Evolutionary conservation across 371 early-diverging fungal species (phyloP).

Genomic region (Mortierella sp.): DNA sequence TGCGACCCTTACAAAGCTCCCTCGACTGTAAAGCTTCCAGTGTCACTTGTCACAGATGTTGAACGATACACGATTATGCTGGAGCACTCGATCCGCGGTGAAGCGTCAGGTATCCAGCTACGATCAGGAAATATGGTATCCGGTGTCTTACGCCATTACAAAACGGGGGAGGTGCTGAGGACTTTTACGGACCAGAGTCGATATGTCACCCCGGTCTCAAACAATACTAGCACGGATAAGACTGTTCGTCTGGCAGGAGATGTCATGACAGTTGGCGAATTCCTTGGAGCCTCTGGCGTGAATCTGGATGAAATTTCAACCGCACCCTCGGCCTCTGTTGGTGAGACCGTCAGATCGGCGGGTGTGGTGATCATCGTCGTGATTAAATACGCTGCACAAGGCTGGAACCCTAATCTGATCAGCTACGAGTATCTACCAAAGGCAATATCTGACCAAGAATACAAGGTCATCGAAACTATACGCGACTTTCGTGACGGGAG

Average conservation of each 20-base stretch:
- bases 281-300: slow-evolving; percentile 51
- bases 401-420: slow-evolving; percentile 36
- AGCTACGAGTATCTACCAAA: slow-evolving; percentile 59
- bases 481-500: slow-evolving; percentile 54
- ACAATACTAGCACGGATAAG: not conserved
- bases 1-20: slow-evolving; percentile 41
- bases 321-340: slow-evolving; percentile 24
- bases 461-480: slow-evolving; percentile 59
- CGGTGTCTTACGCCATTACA: slow-evolving; percentile 27
- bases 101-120: slow-evolving; percentile 45
- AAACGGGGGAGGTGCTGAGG: slow-evolving; percentile 25
- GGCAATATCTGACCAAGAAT: slow-evolving; percentile 59
- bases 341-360: slow-evolving; percentile 55
- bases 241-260: slow-evolving; percentile 52
- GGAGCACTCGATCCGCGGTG: slow-evolving; percentile 64
- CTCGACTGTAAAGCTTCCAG: slow-evolving; percentile 10
- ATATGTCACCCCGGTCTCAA: slow-evolving; percentile 6
- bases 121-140: slow-evolving; percentile 55
- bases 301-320: slow-evolving; percentile 31
- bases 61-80: slow-evolving; percentile 58
- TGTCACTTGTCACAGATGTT: slow-evolving; percentile 48
- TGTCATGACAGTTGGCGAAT: slow-evolving; percentile 53
- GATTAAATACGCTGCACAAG: slow-evolving; percentile 57
- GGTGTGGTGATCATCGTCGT: slow-evolving; percentile 62
- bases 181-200: slow-evolving; percentile 26